phyloP scores from a whole-genome alignment of 495 filamentous ascomycete species.

The Lentithecium fluviatile region DNA sequence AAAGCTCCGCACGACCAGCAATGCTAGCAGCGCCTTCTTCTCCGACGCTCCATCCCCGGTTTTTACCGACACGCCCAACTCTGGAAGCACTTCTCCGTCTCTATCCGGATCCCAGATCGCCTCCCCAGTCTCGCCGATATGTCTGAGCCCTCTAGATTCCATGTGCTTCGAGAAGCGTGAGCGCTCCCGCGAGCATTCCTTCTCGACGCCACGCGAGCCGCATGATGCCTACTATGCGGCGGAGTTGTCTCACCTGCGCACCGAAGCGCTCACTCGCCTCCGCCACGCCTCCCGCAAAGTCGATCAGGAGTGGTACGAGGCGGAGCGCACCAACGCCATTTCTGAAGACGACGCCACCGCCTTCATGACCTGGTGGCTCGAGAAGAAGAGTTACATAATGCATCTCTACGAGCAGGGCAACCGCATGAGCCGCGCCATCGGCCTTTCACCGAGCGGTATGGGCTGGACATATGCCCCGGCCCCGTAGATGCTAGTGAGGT shows the following conservation, averaged over 20 bases:
- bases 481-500: constrained; percentile 33
- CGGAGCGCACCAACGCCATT: constrained; percentile 9
- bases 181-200: constrained; percentile 22
- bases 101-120: constrained; percentile 4
- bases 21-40: constrained; percentile 11
- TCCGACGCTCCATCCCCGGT: constrained; percentile 5
- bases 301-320: constrained; percentile 22
- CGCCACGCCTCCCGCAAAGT: constrained; percentile 25
- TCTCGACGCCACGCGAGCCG: constrained; percentile 27
- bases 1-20: constrained; percentile 12
- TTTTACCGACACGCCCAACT: constrained; percentile 2
- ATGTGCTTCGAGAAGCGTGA: background rate
- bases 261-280: constrained; percentile 32
- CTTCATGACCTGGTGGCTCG: constrained; percentile 30
- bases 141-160: constrained; percentile 8
- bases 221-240: constrained; percentile 28
- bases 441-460: constrained; percentile 14
- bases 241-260: constrained; percentile 34
- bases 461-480: constrained; percentile 21
- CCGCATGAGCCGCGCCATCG: constrained; percentile 9
- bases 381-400: constrained; percentile 19
- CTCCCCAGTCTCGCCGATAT: constrained; percentile 22
- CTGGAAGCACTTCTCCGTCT: constrained; percentile 8
- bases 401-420: constrained; percentile 17
- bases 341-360: background rate